These are phyloP conservation scores for Penicillium janthinellum DNA, from an alignment of 2,329 filamentous ascomycete species.

Conservation along the genomic window DNA sequence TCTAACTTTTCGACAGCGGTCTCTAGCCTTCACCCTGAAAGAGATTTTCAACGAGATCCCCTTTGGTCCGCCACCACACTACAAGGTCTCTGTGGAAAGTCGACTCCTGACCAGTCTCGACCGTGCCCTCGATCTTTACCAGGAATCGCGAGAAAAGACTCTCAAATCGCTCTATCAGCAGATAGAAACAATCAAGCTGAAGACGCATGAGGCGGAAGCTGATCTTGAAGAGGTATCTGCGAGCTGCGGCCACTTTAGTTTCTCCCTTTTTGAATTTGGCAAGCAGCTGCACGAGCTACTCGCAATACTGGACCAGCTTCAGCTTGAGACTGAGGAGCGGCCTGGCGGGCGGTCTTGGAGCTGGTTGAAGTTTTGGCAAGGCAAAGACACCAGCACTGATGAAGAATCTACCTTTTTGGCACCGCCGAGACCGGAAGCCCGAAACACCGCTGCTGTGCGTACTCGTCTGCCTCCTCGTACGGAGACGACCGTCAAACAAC, in stretches of 20 bases:
- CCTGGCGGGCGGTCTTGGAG: slow-evolving; percentile 69
- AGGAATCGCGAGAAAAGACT: slow-evolving; percentile 71
- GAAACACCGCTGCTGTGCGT: slow-evolving; percentile 7
- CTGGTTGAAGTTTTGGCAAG: slow-evolving; percentile 82
- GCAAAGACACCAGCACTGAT: slow-evolving; percentile 10
- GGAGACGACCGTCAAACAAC: slow-evolving; percentile 25
- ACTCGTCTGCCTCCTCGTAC: slow-evolving; percentile 3
- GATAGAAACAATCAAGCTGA: slow-evolving; percentile 67
- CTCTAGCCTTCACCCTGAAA: slow-evolving; percentile 85
- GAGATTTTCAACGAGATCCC: slow-evolving; percentile 86
- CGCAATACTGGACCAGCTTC: slow-evolving; percentile 81
- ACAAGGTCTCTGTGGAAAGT: slow-evolving; percentile 72
- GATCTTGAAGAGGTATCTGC: slow-evolving; percentile 97
- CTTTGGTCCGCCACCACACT: slow-evolving; percentile 69
- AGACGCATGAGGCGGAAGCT: slow-evolving; percentile 75
- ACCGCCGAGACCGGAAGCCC: slow-evolving; percentile 11
- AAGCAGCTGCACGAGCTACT: slow-evolving; percentile 85
- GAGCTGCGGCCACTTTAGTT: slow-evolving; percentile 96
- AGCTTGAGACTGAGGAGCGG: slow-evolving; percentile 65
- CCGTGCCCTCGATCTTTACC: slow-evolving; percentile 79
- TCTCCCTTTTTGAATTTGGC: slow-evolving; percentile 85
- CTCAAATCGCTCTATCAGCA: slow-evolving; percentile 77
- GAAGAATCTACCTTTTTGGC: not conserved
- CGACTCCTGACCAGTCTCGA: slow-evolving; percentile 78
- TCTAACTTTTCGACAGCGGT: slow-evolving; percentile 59